phyloP scores from a whole-genome alignment of 345 rosid species.

The Citropsis articulata region DNA sequence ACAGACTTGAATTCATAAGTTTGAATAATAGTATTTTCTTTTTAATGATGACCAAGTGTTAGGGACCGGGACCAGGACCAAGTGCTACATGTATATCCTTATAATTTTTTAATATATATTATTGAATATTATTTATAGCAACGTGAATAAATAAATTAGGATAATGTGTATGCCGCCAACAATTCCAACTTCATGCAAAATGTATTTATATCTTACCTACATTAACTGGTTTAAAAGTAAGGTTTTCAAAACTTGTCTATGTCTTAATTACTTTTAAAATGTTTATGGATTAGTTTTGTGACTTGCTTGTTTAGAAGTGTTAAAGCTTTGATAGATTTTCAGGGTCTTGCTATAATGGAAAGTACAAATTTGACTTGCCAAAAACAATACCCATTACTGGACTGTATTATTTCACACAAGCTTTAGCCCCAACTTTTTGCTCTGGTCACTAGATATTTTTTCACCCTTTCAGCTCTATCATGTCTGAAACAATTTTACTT shows the following conservation, averaged over 20 bases:
- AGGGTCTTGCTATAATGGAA: background rate
- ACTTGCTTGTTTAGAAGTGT: background rate
- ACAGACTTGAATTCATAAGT: background rate
- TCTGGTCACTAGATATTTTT: background rate
- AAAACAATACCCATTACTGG: background rate
- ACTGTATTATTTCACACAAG: background rate
- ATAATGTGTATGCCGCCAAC: too few relatives aligned
- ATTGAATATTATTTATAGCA: too few relatives aligned
- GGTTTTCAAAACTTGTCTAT: too few relatives aligned
- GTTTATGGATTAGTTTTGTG: background rate
- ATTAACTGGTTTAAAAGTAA: too few relatives aligned
- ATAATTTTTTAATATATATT: background rate
- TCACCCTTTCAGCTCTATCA: background rate
- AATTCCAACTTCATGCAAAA: too few relatives aligned
- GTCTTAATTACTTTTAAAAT: background rate
- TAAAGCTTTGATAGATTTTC: background rate
- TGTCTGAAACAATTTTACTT: conserved; percentile 23
- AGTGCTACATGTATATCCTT: background rate
- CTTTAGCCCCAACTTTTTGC: background rate
- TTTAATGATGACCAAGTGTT: background rate
- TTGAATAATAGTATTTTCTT: background rate
- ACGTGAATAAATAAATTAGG: too few relatives aligned
- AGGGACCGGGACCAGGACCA: background rate
- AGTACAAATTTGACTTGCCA: background rate
- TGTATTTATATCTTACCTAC: too few relatives aligned